A percentile compares a stretch with the other conserved stretches of the same genome.
Evolutionary conservation across 768 basidiomycete genomes (phyloP).

Genomic region (Pleurotus eryngii): DNA sequence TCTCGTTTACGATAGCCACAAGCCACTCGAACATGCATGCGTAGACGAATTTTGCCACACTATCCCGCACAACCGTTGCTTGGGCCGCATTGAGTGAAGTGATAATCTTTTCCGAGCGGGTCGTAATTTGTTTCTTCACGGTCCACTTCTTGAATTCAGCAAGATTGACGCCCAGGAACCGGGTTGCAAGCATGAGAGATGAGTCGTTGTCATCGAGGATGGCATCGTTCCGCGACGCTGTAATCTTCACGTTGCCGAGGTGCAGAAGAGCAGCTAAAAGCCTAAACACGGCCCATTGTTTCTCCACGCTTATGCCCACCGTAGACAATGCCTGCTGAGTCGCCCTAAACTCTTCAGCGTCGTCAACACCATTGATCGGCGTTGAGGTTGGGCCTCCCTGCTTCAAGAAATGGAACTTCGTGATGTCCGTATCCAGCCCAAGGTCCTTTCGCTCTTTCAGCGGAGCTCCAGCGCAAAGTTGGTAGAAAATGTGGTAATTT

Average conservation of each 20-base stretch:
- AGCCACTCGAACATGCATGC: constrained; percentile 99
- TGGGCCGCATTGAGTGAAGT: constrained; percentile 82
- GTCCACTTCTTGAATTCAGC: constrained; percentile 99
- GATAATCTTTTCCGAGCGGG: constrained; percentile 93
- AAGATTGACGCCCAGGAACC: constrained; percentile 85
- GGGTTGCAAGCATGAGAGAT: constrained; percentile 75
- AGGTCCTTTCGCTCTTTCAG: constrained; percentile 94
- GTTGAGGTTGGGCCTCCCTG: constrained; percentile 90
- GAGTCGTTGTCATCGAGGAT: constrained; percentile 80
- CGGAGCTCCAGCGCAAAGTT: constrained; percentile 95
- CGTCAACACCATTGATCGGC: constrained; percentile 90
- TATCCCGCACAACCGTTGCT: constrained; percentile 92
- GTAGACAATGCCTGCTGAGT: constrained; percentile 96
- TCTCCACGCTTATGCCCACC: constrained; percentile 95
- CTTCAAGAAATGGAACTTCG: constrained; percentile 87
- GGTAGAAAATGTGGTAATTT: constrained; percentile 99
- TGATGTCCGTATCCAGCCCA: constrained; percentile 80
- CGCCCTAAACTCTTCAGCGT: constrained; percentile 89
- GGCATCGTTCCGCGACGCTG: constrained; percentile 76
- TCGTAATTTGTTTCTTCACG: constrained; percentile 94
- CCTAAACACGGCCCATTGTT: constrained; percentile 97
- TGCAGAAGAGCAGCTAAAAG: constrained; percentile 91
- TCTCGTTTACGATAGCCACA: constrained; percentile 95
- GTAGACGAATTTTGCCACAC: constrained; percentile 98
- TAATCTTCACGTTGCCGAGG: constrained; percentile 96